Evolutionary conservation across 2,329 filamentous ascomycete genomes (phyloP).

Genomic region (Arachnomyces sp.): DNA sequence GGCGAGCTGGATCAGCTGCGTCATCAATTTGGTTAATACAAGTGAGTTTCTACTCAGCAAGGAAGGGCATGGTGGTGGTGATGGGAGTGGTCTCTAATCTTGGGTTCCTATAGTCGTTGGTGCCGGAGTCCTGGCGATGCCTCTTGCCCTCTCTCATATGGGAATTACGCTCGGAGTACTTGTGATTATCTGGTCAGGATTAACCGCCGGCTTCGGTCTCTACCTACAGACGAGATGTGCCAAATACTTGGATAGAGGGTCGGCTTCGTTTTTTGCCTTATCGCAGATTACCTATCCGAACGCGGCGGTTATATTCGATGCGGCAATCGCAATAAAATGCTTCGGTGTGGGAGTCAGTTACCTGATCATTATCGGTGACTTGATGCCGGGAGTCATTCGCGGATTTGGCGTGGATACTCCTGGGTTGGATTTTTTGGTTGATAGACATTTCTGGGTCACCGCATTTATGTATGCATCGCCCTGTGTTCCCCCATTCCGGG

Average conservation of each 20-base stretch:
- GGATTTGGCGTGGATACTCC: constrained; percentile 64
- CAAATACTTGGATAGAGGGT: constrained; percentile 82
- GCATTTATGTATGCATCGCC: constrained; percentile 68
- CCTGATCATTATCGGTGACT: constrained; percentile 94
- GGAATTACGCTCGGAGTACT: constrained; percentile 77
- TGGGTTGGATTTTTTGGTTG: constrained; percentile 66
- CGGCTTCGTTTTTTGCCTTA: constrained; percentile 89
- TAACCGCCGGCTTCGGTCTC: constrained; percentile 83
- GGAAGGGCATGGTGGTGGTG: neutral
- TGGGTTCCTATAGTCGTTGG: constrained; percentile 61
- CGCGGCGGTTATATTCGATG: constrained; percentile 89
- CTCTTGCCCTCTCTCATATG: constrained; percentile 91
- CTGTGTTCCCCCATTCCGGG: neutral
- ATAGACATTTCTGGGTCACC: constrained; percentile 95
- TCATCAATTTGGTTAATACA: constrained; percentile 93
- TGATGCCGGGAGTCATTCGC: constrained; percentile 89
- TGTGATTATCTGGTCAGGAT: constrained; percentile 83
- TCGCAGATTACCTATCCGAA: constrained; percentile 96
- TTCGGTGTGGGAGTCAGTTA: constrained; percentile 97
- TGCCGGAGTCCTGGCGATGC: constrained; percentile 90
- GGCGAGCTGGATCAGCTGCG: constrained; percentile 82
- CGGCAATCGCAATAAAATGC: constrained; percentile 93
- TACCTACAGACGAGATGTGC: constrained; percentile 93
- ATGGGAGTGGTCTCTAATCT: neutral
- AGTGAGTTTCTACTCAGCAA: constrained; percentile 48